phyloP scores from a whole-genome alignment of 441 rosid genomes.

The Bruguiera hainesii region DNA sequence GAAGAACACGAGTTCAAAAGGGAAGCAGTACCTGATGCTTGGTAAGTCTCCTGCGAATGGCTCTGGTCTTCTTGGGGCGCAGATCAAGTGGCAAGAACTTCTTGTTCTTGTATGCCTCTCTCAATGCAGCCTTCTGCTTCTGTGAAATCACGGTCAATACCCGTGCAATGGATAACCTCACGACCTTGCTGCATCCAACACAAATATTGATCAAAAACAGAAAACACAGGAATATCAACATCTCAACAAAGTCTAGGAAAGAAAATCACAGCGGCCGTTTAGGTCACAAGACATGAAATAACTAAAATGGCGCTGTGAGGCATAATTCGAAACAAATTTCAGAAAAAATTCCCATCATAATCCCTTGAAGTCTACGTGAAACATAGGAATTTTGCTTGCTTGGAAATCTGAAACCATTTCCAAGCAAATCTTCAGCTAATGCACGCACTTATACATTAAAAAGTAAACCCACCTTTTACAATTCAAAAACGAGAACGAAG shows the following conservation, averaged over 20 bases:
- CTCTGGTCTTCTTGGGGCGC: conserved; percentile 96
- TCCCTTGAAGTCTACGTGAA: too few species aligned
- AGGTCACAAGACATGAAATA: too few species aligned
- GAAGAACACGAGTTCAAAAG: background rate
- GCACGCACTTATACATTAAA: too few species aligned
- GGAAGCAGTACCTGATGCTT: conserved; percentile 61
- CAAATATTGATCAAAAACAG: background rate
- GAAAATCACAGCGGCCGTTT: background rate
- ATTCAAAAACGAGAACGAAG: too few species aligned
- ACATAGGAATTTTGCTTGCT: too few species aligned
- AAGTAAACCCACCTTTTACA: too few species aligned
- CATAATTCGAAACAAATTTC: too few species aligned
- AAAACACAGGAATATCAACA: background rate
- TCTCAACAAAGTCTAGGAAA: background rate
- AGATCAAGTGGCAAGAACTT: conserved; percentile 88
- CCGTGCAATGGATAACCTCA: conserved; percentile 81
- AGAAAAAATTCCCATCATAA: too few species aligned
- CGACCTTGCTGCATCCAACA: conserved; percentile 72
- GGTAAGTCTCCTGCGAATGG: conserved; percentile 83
- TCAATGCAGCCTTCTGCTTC: conserved; percentile 80
- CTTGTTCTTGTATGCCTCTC: conserved; percentile 86
- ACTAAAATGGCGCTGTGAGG: too few species aligned
- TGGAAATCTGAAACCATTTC: too few species aligned
- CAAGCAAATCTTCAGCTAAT: too few species aligned
- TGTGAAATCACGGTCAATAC: conserved; percentile 90